These are phyloP conservation scores for Sporothrix luriei DNA, from an alignment of 2,329 filamentous ascomycete species.

Conservation along the genomic window DNA sequence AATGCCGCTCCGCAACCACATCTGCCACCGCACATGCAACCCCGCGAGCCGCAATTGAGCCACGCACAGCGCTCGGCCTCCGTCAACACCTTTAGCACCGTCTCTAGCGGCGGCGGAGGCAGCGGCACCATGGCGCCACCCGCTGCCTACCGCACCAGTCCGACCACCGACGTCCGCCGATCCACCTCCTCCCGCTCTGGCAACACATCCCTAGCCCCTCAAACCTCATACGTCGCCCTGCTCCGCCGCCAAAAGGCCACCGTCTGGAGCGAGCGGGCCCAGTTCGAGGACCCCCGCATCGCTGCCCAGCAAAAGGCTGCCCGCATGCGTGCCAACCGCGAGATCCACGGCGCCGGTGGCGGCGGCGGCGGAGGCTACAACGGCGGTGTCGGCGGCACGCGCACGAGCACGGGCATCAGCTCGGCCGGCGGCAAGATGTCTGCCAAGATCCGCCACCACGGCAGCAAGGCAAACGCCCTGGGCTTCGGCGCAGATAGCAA, in stretches of 20 bases:
- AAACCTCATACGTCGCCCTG: constrained; percentile 88
- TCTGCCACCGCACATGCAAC: constrained; percentile 40
- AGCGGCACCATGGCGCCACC: constrained; percentile 48
- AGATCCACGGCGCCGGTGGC: constrained; percentile 73
- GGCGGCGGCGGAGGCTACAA: constrained; percentile 55
- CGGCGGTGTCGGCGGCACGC: constrained; percentile 45
- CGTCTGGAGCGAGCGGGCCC: constrained; percentile 94
- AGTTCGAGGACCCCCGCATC: constrained; percentile 85
- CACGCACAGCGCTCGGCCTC: constrained; percentile 63
- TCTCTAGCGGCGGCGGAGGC: constrained; percentile 53
- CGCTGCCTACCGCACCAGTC: constrained; percentile 59
- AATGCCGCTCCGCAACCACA: constrained; percentile 39
- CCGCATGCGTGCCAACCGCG: constrained; percentile 80
- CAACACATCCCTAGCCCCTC: constrained; percentile 42
- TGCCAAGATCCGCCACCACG: constrained; percentile 86
- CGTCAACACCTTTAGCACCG: constrained; percentile 70
- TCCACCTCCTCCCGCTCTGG: constrained; percentile 80
- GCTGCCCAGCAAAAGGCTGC: constrained; percentile 82
- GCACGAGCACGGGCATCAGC: constrained; percentile 65
- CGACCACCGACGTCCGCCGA: constrained; percentile 64
- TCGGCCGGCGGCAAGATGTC: constrained; percentile 65
- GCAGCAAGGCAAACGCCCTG: constrained; percentile 74
- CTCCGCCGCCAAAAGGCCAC: constrained; percentile 96
- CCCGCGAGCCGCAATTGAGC: constrained; percentile 43
- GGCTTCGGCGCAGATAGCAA: constrained; percentile 78